Percentiles rank a stretch among this genome's conserved stretches.
Conservation (phyloP, 441 rosid genomes). For the Gossypium aridum region DNA sequence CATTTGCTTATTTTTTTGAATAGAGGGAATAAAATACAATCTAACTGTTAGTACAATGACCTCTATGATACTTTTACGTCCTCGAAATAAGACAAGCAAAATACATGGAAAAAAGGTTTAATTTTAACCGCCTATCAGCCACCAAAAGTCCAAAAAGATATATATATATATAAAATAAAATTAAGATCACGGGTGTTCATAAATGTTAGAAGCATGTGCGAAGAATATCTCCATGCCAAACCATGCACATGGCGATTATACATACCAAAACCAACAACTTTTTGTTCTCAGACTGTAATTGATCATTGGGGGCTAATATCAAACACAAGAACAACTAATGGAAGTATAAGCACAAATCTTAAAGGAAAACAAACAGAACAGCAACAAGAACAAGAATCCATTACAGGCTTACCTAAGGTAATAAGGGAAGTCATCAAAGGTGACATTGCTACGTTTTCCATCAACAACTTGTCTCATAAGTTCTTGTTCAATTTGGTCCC, state of each 20-base stretch:
- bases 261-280: slow-evolving; percentile 25
- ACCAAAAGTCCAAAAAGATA: not conserved
- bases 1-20: too few species aligned
- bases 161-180: not conserved
- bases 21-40: too few species aligned
- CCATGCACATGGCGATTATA: slow-evolving; percentile 7
- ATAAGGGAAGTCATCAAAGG: slow-evolving; percentile 81
- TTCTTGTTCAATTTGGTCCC: slow-evolving; percentile 69
- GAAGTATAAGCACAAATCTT: not conserved
- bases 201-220: slow-evolving; percentile 29
- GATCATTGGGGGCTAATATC: not conserved
- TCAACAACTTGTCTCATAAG: slow-evolving; percentile 56
- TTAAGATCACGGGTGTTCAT: slow-evolving; percentile 3
- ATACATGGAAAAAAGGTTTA: not conserved
- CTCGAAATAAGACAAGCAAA: not conserved
- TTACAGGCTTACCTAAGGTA: slow-evolving; percentile 44
- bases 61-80: too few species aligned
- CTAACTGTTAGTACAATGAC: rapidly evolving
- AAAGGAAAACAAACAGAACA: not conserved
- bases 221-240: slow-evolving; percentile 11
- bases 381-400: not conserved
- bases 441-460: slow-evolving; percentile 48
- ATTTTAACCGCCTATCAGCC: not conserved
- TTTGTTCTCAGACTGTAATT: slow-evolving; percentile 13
- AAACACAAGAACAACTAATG: not conserved